Conservation (phyloP, 306 rosid genomes). For the Gillenia trifoliata region DNA sequence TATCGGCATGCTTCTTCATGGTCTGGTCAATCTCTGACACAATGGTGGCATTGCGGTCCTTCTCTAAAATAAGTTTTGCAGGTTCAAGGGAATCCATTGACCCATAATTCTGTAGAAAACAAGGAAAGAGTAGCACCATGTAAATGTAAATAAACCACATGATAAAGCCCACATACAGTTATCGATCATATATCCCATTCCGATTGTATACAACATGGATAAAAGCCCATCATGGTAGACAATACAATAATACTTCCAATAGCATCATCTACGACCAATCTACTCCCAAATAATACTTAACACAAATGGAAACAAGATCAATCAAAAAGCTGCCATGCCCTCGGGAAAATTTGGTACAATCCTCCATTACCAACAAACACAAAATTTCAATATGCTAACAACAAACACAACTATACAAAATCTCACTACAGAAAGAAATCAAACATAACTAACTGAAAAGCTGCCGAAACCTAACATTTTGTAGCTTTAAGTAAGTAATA, state of each 20-base stretch:
- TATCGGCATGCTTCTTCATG: conserved; percentile 63
- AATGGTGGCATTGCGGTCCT: conserved; percentile 45
- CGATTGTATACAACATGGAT: neutral
- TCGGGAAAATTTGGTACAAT: neutral
- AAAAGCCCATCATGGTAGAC: neutral
- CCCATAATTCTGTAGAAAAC: conserved; percentile 50
- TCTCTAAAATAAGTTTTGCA: conserved; percentile 46
- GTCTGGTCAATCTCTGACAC: conserved; percentile 73
- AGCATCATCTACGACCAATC: neutral
- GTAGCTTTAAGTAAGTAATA: neutral
- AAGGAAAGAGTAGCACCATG: conserved; percentile 9
- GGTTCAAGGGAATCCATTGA: conserved; percentile 71
- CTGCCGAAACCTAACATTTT: neutral
- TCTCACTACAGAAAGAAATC: neutral
- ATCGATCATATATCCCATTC: neutral
- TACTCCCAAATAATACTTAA: neutral
- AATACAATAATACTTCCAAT: neutral
- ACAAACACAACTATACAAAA: neutral
- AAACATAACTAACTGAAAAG: neutral
- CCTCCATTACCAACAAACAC: neutral
- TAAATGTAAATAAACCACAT: conserved; percentile 7
- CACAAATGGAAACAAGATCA: neutral
- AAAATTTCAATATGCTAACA: neutral
- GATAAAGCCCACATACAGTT: neutral
- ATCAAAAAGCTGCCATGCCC: neutral